Evolutionary conservation across 2,329 filamentous ascomycete species (phyloP), one percentile per base, ranked within the genome.

Genomic region (Aspergillus niger): DNA sequence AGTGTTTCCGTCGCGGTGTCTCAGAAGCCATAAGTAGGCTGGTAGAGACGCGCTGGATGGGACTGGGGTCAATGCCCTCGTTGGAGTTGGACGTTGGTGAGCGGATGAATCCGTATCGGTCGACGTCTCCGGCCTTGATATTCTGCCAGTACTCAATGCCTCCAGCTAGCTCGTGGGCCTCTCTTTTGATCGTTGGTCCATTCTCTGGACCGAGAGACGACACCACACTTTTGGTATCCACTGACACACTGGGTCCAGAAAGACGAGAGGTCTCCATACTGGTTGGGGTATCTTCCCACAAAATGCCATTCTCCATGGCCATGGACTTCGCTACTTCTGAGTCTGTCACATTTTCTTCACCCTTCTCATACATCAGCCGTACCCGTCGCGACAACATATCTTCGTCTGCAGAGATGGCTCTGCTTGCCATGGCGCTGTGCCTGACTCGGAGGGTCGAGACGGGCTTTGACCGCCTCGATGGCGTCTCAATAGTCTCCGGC

Each of bases 101-200:
- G 10, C 72, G 73, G 55, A 89, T 89, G 74, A 89, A 89, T 8
- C 86, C 86, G 70, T 89, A 89, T 61, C 86, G 80, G 71, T 89
- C 86, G 3, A 89, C 85, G 63, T 87, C 82, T 13, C 77, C 82
- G 5, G 80, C 83, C 17, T 83, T 78, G 10, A 89, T 75, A 70
- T 88, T 81, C 61, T 85, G 80, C 86, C 86, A 89, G 65, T 89
- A 86, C 64, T 89, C 86, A 52, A 88, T 81, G 2, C 86, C 86
- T 7, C 86, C 86, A 22, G 86, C 86, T 32, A 84, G 73, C 72
- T 89, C 86, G 53, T 80, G 77, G 10, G 81, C 77, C 63, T 87
- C 83, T 64, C 82, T 79, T 53, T 77, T 74, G 59, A 82, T 80
- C 32, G 72, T 65, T 20, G 73, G 74, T 32, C 70, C 74, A 50